Evolutionary conservation across 805 yeast genomes (phyloP), one percentile per base, ranked within the genome.

Genomic region (Candida namnaoensis): DNA sequence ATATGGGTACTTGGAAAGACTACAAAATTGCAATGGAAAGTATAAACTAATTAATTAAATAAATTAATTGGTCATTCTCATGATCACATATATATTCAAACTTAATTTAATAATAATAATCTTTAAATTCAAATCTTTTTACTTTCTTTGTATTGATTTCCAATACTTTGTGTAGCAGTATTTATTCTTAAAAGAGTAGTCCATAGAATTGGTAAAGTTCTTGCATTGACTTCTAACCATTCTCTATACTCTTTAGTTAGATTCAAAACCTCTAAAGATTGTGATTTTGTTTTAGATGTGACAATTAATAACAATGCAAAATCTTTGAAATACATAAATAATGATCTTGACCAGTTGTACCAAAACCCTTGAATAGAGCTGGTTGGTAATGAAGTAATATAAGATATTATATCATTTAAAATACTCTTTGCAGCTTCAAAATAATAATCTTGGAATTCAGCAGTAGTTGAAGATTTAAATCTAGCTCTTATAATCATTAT

Each of bases 1-100:
- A 62, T 5, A 78, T 73, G 36, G 87, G 80, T 50, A 66, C 69
- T 6, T 71, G 71, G 36, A 69, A 69, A 34, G 71, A 1, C 52
- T 44, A 30, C 10, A 30, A 9, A 5, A 30, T 30, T 30, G 10
- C 12, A 30, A 30, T 30, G 13, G 52, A 30, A 30, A 5, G 8
- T 6, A 26, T 26, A 6, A 7, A 26, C 6, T 26, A 7, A 26
- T 26, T 7, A 6, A 26, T 26, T 26, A 26, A 8, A n/a, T n/a
- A n/a, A n/a, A n/a, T n/a, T n/a, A n/a, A n/a, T n/a, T n/a, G n/a
- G n/a, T n/a, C n/a, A n/a, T n/a, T n/a, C n/a, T n/a, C n/a, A n/a
- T n/a, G n/a, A n/a, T n/a, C n/a, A n/a, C n/a, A 26, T 26, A 26
- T 26, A 26, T 26, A 26, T 26, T 6, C 6, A 7, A 7, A 26